Percentiles rank a stretch among this genome's conserved stretches.
These are phyloP conservation scores for Candida lessepsii DNA, from an alignment of 805 yeast species.

Conservation along the genomic window DNA sequence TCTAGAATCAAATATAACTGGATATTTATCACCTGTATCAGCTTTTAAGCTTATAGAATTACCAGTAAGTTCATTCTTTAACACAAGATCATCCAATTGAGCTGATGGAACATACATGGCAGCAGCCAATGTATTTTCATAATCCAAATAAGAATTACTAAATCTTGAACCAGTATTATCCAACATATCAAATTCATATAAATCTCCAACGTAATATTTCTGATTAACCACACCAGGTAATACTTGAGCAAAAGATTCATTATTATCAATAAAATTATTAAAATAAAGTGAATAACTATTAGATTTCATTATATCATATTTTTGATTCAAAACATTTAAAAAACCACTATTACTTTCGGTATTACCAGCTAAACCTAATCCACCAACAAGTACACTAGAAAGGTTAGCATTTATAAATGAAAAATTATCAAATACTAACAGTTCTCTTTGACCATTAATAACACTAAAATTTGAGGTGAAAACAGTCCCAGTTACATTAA, in stretches of 20 bases:
- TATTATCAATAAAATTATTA: slow-evolving; percentile 14
- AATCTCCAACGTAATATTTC: slow-evolving; percentile 42
- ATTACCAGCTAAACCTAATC: slow-evolving; percentile 35
- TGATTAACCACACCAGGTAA: slow-evolving; percentile 61
- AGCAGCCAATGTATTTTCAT: slow-evolving; percentile 13
- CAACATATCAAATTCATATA: slow-evolving; percentile 50
- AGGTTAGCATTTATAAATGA: slow-evolving; percentile 28
- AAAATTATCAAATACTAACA: slow-evolving; percentile 20
- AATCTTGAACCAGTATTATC: slow-evolving; percentile 41
- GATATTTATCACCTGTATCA: slow-evolving; percentile 30
- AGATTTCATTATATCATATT: slow-evolving; percentile 22
- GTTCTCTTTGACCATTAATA: slow-evolving; percentile 12
- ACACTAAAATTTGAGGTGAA: slow-evolving; percentile 25
- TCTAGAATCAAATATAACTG: slow-evolving; percentile 62
- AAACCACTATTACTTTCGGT: slow-evolving; percentile 26
- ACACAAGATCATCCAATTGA: slow-evolving; percentile 22
- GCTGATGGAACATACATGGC: slow-evolving; percentile 29
- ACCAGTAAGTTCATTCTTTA: slow-evolving; percentile 36
- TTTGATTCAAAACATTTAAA: slow-evolving; percentile 19
- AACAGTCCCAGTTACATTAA: slow-evolving; percentile 27
- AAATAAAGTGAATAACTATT: slow-evolving; percentile 38
- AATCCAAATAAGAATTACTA: slow-evolving; percentile 31
- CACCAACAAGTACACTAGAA: slow-evolving; percentile 28
- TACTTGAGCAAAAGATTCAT: slow-evolving; percentile 31
- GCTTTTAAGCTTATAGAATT: slow-evolving; percentile 31